Percentiles rank a stretch among this genome's conserved stretches.
phyloP scores from a whole-genome alignment of 768 basidiomycete genomes.

The Pilatotrama ljubarskyi region DNA sequence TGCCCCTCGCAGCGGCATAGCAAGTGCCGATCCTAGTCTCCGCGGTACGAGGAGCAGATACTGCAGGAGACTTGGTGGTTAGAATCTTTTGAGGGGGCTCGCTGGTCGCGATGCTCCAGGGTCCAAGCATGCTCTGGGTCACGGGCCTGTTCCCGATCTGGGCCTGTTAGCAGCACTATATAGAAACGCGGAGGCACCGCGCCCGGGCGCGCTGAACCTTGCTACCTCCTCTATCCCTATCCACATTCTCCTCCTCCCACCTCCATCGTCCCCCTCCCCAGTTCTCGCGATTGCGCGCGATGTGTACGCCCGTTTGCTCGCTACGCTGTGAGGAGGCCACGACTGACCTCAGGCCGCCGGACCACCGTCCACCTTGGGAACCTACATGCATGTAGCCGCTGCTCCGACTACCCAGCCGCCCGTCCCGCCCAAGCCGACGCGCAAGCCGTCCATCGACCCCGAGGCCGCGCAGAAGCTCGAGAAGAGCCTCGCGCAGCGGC shows the following conservation, averaged over 20 bases:
- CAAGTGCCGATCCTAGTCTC: too few species aligned
- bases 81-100: background rate
- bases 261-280: background rate
- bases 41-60: too few species aligned
- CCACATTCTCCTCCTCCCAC: background rate
- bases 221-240: background rate
- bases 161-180: conserved; percentile 15
- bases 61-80: too few species aligned
- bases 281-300: background rate
- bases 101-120: background rate
- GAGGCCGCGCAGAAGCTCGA: conserved; percentile 49
- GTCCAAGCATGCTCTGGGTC: background rate
- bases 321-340: background rate
- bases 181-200: conserved; percentile 6
- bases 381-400: background rate
- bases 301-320: conserved; percentile 1
- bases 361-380: background rate
- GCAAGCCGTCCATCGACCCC: conserved; percentile 35
- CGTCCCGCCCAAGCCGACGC: conserved; percentile 13
- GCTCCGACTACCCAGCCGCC: background rate
- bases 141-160: conserved; percentile 8
- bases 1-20: too few species aligned
- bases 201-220: background rate
- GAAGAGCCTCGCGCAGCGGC: conserved; percentile 51
- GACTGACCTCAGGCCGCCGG: background rate